Base-by-base conservation (phyloP, 2,329 filamentous ascomycete genomes). In the Monosporascus sp. region DNA sequence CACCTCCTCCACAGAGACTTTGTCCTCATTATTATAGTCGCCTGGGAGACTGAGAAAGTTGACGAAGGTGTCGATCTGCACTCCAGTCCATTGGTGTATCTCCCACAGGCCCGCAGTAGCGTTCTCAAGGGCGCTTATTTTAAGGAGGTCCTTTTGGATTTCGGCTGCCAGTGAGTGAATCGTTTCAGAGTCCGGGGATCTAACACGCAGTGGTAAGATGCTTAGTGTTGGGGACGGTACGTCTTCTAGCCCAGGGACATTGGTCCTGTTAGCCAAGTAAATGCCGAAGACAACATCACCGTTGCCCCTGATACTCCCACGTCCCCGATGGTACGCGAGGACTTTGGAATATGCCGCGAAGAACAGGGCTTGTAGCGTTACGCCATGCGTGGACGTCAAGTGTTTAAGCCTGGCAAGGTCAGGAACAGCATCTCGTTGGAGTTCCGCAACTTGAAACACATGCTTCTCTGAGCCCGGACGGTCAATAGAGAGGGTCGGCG, bases 251-350 rank as follows among this genome's bases (percentile, higher is more conserved):
- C 78, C 72, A 8, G 78, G 69, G 22, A 74, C 72, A 11, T 80
- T 74, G 0, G 79, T 77, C 50, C 90, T 81, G 66, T 95, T 96
- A 43, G 90, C 89, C 8, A 96, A 80, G 67, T 96, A 97, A 22
- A 96, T 70, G 2, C 91, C 92, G 49, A 96, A 78, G 0, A 90
- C 71, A 2, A 89, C 69, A 39, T 81, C 74, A 6, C 63, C 48
- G 31, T 59, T 50, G 2, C 50, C 54, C 5, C 50, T 22, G 45
- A 14, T 49, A 3, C 54, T 8, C 5, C 52, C 15, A 39, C 53
- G 1, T 44, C 15, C 36, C 20, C 60, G 24, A 7, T 52, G 53
- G 35, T 43, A 35, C 48, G 68, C 62, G 2, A 73, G 63, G 11
- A 68, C 63, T 57, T 77, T 81, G 3, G 88, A 82, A 58, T 87